Evolutionary conservation across 225 moss, liverwort and hornwort species (phyloP), one percentile per base, ranked within the genome.

Genomic region (Bryoerythrophyllum caledonicum): DNA sequence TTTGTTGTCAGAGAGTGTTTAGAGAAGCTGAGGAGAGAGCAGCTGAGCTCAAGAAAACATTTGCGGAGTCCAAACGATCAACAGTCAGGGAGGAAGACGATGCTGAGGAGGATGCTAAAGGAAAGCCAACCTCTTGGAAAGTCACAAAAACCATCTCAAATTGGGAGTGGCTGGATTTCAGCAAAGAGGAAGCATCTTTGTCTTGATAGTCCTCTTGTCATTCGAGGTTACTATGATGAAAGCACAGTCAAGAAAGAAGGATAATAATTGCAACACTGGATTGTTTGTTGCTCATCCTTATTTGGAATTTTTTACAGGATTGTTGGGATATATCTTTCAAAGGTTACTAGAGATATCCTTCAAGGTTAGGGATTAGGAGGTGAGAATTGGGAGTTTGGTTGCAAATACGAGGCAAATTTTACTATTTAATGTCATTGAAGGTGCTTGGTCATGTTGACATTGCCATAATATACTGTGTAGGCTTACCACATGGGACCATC

Each of bases 21-120:
- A 77, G 75, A 60, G 91, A 89, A 70, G 91, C 91, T 14, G 85
- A 82, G 61, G 70, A 84, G 60, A 87, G 78, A 56, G 87, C 87
- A 74, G 38, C 24, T 15, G 60, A 71, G 28, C 67, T 75, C 65
- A 74, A 56, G 57, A 71, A 72, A 41, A 37, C 78, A 66, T 46
- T 78, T 67, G 11, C 54, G 38, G 71, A 49, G 10, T 48, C 52
- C n/a, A 67, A 4, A 48, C 27, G 23, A 17, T 7, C 26, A 8
- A 56, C 71, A 49, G 7, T 19, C 6, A 28, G 65, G 11, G 53
- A 67, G 16, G 32, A 66, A n/a, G 26, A 66, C n/a, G 49, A 58
- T 28, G 51, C 11, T 26, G 26, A 57, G 51, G 48, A 49, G 51
- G 48, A 49, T 49, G 17, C 48, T 17, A 49, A 6, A 6, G 48